Percentiles rank a stretch among this genome's conserved stretches.
Conservation (phyloP, 2,329 filamentous ascomycete genomes). For the Pseudogymnoascus sp. region DNA sequence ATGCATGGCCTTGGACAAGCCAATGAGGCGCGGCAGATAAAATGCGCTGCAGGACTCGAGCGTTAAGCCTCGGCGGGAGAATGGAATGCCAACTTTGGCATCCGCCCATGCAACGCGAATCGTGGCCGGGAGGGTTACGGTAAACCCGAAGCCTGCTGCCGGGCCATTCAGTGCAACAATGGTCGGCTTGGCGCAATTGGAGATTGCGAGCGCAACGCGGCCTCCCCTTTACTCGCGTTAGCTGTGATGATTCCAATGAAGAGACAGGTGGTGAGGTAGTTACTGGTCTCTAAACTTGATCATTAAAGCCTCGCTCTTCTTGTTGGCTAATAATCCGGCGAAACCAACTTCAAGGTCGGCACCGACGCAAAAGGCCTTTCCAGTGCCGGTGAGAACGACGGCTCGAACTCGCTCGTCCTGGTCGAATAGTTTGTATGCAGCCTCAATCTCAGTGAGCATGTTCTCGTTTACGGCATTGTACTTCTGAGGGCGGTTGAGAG, state of each 20-base stretch:
- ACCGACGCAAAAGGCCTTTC: conserved; percentile 49
- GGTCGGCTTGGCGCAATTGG: conserved; percentile 49
- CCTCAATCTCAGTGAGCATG: conserved; percentile 55
- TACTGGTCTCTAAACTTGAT: conserved; percentile 17
- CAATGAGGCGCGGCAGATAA: conserved; percentile 64
- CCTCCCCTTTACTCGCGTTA: conserved; percentile 39
- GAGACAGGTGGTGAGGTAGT: not conserved
- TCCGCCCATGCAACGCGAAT: conserved; percentile 44
- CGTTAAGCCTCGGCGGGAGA: conserved; percentile 58
- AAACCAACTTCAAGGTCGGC: conserved; percentile 24
- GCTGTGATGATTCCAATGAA: conserved; percentile 16
- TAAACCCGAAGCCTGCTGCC: conserved; percentile 54
- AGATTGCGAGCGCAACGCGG: conserved; percentile 45
- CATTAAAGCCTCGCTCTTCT: conserved; percentile 16
- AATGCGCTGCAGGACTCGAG: conserved; percentile 66
- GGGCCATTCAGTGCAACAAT: conserved; percentile 51
- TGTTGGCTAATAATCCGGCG: not conserved
- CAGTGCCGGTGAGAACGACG: conserved; percentile 46
- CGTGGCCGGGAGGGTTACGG: conserved; percentile 50
- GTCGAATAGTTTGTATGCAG: conserved; percentile 43
- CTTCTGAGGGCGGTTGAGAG: conserved; percentile 55
- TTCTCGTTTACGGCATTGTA: conserved; percentile 62
- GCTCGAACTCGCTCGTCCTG: conserved; percentile 45
- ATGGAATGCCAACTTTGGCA: conserved; percentile 68
- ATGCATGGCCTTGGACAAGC: conserved; percentile 54